phyloP scores from a whole-genome alignment of 768 basidiomycete species.

The Arthromyces matolae region DNA sequence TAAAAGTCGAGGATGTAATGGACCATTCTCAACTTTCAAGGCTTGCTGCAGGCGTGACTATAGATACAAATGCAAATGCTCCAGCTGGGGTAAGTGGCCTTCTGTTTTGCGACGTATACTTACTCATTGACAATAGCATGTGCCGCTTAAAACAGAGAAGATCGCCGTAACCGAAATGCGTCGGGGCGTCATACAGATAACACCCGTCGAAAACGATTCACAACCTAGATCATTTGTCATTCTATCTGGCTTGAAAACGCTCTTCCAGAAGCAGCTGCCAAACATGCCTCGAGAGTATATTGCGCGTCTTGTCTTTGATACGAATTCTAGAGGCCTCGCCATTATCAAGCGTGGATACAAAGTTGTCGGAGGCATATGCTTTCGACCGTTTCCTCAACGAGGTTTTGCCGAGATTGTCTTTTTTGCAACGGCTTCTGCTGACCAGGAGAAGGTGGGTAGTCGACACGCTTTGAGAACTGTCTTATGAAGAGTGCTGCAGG shows the following conservation, averaged over 20 bases:
- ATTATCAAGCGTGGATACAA: slow-evolving; percentile 94
- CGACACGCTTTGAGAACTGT: neutral
- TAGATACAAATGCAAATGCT: slow-evolving; percentile 23
- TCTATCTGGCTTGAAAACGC: slow-evolving; percentile 91
- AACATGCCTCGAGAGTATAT: slow-evolving; percentile 99
- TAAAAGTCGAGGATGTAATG: slow-evolving; percentile 78
- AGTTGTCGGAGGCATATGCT: slow-evolving; percentile 97
- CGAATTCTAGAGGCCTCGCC: slow-evolving; percentile 87
- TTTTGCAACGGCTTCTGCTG: slow-evolving; percentile 93
- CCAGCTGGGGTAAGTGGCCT: slow-evolving; percentile 44
- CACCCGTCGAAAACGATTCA: slow-evolving; percentile 80
- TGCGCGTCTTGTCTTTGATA: slow-evolving; percentile 89
- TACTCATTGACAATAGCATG: slow-evolving; percentile 29
- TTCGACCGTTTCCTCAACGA: slow-evolving; percentile 90
- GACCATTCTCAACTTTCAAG: slow-evolving; percentile 74
- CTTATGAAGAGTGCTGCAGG: slow-evolving; percentile 46
- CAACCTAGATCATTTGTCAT: slow-evolving; percentile 76
- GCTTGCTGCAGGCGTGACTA: slow-evolving; percentile 75
- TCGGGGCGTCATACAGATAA: slow-evolving; percentile 77
- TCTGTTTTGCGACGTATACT: neutral
- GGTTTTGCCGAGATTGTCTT: slow-evolving; percentile 98
- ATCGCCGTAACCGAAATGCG: slow-evolving; percentile 77
- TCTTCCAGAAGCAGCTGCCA: slow-evolving; percentile 95
- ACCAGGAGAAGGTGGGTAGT: slow-evolving; percentile 86
- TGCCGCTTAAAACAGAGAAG: slow-evolving; percentile 63